Conservation (phyloP, 192 early-diverging fungal species). For the Phlyctochytrium bullatum region DNA sequence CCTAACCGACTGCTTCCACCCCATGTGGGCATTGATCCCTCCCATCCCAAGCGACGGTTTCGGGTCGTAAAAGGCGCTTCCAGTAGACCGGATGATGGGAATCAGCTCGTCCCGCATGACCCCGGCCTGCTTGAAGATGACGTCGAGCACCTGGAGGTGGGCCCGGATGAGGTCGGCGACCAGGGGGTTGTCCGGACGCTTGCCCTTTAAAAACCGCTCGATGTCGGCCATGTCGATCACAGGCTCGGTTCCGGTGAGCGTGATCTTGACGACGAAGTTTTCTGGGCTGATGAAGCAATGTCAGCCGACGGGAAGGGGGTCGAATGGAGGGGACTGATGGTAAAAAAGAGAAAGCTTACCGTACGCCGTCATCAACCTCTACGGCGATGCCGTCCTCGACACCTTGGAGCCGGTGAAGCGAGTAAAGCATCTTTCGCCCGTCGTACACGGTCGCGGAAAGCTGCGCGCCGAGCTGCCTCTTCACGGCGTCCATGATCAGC, state of each 20-base stretch:
- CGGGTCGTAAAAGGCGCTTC: conserved; percentile 22
- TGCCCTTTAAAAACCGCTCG: neutral
- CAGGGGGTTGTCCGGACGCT: neutral
- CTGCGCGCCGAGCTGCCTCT: no score
- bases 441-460: no score
- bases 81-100: conserved; percentile 19
- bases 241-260: neutral
- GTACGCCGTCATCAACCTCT: conserved; percentile 4
- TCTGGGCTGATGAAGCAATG: neutral
- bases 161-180: conserved; percentile 9
- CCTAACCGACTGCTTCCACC: conserved; percentile 34
- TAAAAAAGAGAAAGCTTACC: neutral
- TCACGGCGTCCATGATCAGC: no score
- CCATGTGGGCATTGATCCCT: conserved; percentile 25
- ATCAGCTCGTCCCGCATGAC: neutral
- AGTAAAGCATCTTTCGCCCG: conserved; percentile 13
- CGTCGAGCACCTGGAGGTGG: conserved; percentile 14
- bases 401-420: neutral
- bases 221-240: neutral
- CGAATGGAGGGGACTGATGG: neutral
- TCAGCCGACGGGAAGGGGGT: no score
- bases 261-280: neutral
- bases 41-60: conserved; percentile 10
- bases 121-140: conserved; percentile 18
- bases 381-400: neutral